Evolutionary conservation across 768 basidiomycete genomes (phyloP).

Genomic region (Hemileccinum impolitum): DNA sequence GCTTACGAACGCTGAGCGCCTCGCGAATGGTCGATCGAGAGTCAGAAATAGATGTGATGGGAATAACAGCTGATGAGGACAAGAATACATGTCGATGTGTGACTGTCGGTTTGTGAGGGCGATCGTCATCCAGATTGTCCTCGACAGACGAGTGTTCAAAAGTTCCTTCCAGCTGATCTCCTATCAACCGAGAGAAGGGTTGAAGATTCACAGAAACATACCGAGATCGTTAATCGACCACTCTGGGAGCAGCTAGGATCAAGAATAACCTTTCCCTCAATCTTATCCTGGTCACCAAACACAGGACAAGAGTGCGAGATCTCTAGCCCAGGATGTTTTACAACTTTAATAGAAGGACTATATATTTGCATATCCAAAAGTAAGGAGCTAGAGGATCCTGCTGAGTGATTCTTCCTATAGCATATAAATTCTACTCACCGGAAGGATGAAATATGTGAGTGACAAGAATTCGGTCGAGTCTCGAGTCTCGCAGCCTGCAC

Average conservation of each 20-base stretch:
- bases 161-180: conserved; percentile 55
- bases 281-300: conserved; percentile 57
- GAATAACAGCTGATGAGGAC: conserved; percentile 42
- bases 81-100: conserved; percentile 47
- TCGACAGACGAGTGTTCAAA: conserved; percentile 44
- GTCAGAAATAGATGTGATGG: conserved; percentile 32
- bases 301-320: conserved; percentile 40
- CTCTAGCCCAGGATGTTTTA: conserved; percentile 27
- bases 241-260: conserved; percentile 48
- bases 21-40: conserved; percentile 22
- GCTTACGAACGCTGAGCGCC: conserved; percentile 42
- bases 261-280: conserved; percentile 58
- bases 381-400: conserved; percentile 37
- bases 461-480: conserved; percentile 15
- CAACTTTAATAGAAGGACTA: conserved; percentile 58
- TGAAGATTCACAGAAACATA: conserved; percentile 23
- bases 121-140: conserved; percentile 17
- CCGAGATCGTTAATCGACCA: conserved; percentile 58
- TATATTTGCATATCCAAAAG: conserved; percentile 60
- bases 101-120: conserved; percentile 19
- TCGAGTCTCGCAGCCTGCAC: conserved; percentile 27
- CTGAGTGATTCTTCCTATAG: conserved; percentile 4
- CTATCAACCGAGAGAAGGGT: conserved; percentile 2
- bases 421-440: conserved; percentile 34
- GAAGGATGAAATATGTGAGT: conserved; percentile 49